phyloP scores from a whole-genome alignment of 2,329 filamentous ascomycete genomes.

The Huntiella decipiens region DNA sequence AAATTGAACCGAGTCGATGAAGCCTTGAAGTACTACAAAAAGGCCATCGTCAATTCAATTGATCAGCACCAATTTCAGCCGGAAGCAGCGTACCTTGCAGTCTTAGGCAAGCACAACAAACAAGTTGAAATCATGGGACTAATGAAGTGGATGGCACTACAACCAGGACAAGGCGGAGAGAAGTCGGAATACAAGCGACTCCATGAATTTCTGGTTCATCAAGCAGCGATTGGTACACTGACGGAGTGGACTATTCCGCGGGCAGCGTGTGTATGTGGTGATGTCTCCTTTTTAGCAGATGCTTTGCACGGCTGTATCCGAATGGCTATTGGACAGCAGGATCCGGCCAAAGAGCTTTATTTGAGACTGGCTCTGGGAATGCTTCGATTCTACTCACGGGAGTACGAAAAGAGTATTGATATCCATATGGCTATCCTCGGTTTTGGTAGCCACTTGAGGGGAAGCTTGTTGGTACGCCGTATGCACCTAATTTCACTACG shows the following conservation, averaged over 20 bases:
- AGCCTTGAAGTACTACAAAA: constrained; percentile 20
- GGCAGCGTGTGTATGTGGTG: constrained; percentile 20
- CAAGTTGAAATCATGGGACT: constrained; percentile 20
- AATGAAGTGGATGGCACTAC: constrained; percentile 18
- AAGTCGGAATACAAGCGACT: constrained; percentile 13
- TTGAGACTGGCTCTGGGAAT: constrained; percentile 21
- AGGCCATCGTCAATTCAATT: constrained; percentile 18
- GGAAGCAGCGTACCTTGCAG: constrained; percentile 20
- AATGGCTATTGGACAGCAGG: constrained; percentile 18
- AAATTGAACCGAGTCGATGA: constrained; percentile 18
- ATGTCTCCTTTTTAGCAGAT: constrained; percentile 17
- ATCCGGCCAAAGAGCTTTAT: constrained; percentile 21
- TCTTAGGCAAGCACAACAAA: constrained; percentile 21
- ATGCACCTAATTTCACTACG: constrained; percentile 24
- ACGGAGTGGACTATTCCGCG: constrained; percentile 23
- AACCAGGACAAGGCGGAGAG: constrained; percentile 12
- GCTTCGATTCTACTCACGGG: constrained; percentile 19
- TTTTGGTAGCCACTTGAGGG: constrained; percentile 21
- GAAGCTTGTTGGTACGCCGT: constrained; percentile 21
- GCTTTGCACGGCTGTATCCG: constrained; percentile 18
- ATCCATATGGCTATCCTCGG: constrained; percentile 21
- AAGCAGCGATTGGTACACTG: constrained; percentile 18
- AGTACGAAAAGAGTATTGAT: constrained; percentile 19
- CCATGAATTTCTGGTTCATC: constrained; percentile 20
- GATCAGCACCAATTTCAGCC: constrained; percentile 20